Evolutionary conservation across 1,139 yeast genomes (phyloP), one percentile per base, ranked within the genome.

Genomic region (Sugiyamaella grinbergsii): DNA sequence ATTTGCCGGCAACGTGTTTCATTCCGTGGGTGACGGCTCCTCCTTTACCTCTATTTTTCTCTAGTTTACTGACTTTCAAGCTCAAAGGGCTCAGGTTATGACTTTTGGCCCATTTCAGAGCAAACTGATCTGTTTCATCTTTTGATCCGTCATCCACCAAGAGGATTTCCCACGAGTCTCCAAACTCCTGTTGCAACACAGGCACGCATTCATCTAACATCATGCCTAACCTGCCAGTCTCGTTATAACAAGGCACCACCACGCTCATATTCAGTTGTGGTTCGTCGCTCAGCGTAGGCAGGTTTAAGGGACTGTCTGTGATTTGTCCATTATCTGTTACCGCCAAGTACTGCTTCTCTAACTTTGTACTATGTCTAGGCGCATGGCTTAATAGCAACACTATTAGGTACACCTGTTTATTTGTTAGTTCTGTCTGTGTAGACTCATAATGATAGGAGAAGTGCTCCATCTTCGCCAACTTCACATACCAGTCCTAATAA

Each of bases 21-120:
- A 93, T 74, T 3, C 98, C 98, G 67, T 93, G 98, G 15, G 95
- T 82, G 0, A 94, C 98, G 0, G 98, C 98, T 6, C 98, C 98
- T 18, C 98, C 98, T 70, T 93, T 93, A 24, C 98, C 98, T 61
- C 98, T 76, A 65, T 93, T 93, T 56, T 80, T 69, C 34, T 71
- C 79, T 55, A 93, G 75, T 58, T 77, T 78, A 24, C 89, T 76
- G 37, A 89, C 91, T 57, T 91, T 75, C 65, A 94, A 63, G 39
- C 76, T 75, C 47, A 82, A 86, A 0, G 90, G 83, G 24, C 67
- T 54, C 48, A 88, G 68, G 2, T 49, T 42, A 31, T 63, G 57
- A n/a, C 50, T 43, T 24, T 47, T 50, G 1, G 96, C 95, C 68
- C 86, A 76, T 18, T 75, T 66, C 34, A 93, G 67, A 3, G 96